phyloP scores from a whole-genome alignment of 2,329 filamentous ascomycete genomes.

The Fusarium foetens region DNA sequence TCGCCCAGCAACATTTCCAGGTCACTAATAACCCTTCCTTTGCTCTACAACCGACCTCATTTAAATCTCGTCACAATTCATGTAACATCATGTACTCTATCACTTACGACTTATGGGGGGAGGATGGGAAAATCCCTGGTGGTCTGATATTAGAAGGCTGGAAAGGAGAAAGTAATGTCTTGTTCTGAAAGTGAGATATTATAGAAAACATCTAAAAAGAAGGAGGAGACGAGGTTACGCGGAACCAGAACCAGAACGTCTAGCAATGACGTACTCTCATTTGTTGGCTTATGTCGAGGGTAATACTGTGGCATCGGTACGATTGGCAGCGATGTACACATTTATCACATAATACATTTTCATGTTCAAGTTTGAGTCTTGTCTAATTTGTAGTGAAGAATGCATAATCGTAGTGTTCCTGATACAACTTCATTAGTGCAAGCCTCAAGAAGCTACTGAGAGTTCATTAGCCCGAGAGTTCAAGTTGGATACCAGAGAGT shows the following conservation, averaged over 20 bases:
- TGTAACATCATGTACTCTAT: slow-evolving; percentile 46
- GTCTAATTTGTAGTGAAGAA: not conserved
- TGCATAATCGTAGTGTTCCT: not conserved
- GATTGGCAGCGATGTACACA: slow-evolving; percentile 28
- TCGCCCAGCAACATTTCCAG: not conserved
- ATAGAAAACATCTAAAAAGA: slow-evolving; percentile 31
- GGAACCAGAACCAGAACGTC: slow-evolving; percentile 32
- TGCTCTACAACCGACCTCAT: not conserved
- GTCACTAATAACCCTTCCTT: not conserved
- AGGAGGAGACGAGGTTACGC: slow-evolving; percentile 18
- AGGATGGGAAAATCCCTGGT: slow-evolving; percentile 22
- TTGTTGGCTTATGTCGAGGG: slow-evolving; percentile 36
- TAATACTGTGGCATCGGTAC: slow-evolving; percentile 25
- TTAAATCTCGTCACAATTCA: slow-evolving; percentile 5
- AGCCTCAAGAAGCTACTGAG: not conserved
- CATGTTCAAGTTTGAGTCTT: slow-evolving; percentile 20
- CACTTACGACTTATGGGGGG: slow-evolving; percentile 42
- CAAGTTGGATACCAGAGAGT: not conserved
- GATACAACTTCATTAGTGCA: not conserved
- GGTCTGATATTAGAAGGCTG: slow-evolving; percentile 18
- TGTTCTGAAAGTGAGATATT: slow-evolving; percentile 10
- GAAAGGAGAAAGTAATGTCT: slow-evolving; percentile 4
- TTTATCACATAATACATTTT: slow-evolving; percentile 39
- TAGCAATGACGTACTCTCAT: slow-evolving; percentile 39
- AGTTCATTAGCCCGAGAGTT: not conserved